A percentile compares a stretch with the other conserved stretches of the same genome.
phyloP scores from a whole-genome alignment of 345 rosid species.

The Microthlaspi erraticum region DNA sequence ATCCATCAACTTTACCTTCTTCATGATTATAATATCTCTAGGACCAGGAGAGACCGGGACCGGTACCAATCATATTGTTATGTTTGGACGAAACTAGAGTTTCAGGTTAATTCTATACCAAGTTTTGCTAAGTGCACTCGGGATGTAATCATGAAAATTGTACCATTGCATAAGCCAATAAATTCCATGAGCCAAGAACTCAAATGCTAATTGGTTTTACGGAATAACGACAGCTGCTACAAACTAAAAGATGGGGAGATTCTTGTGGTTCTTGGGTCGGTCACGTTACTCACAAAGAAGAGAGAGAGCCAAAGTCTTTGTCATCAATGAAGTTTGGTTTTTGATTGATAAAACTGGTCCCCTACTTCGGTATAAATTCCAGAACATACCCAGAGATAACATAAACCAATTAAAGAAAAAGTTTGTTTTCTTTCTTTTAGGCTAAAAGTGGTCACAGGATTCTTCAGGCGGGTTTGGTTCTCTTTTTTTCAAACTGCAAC shows the following conservation, averaged over 20 bases:
- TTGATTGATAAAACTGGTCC: slow-evolving; percentile 44
- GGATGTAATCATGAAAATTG: slow-evolving; percentile 27
- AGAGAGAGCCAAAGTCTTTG: slow-evolving; percentile 35
- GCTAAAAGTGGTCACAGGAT: slow-evolving; percentile 45
- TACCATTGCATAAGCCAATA: slow-evolving; percentile 18
- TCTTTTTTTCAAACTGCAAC: slow-evolving; percentile 40
- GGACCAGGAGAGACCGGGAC: slow-evolving; percentile 31
- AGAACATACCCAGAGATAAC: slow-evolving; percentile 36
- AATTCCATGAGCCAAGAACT: slow-evolving; percentile 26
- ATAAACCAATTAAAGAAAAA: slow-evolving; percentile 26
- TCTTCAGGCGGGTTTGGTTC: slow-evolving; percentile 46
- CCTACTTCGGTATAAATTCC: slow-evolving; percentile 40
- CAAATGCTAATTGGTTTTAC: slow-evolving; percentile 26
- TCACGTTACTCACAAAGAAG: slow-evolving; percentile 41
- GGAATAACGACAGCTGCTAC: slow-evolving; percentile 34
- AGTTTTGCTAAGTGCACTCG: slow-evolving; percentile 1
- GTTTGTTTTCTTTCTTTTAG: neutral
- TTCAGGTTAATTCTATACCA: neutral
- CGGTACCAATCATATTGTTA: slow-evolving; percentile 30
- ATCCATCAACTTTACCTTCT: slow-evolving; percentile 38
- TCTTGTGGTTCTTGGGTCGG: slow-evolving; percentile 43
- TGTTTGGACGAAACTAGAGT: slow-evolving; percentile 4
- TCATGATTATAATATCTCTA: slow-evolving; percentile 32
- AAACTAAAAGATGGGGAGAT: slow-evolving; percentile 34
- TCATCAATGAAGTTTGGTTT: slow-evolving; percentile 44